These are phyloP conservation scores for Hyparrhenia diplandra DNA, from an alignment of 176 grass and related monocot species.

Conservation along the genomic window DNA sequence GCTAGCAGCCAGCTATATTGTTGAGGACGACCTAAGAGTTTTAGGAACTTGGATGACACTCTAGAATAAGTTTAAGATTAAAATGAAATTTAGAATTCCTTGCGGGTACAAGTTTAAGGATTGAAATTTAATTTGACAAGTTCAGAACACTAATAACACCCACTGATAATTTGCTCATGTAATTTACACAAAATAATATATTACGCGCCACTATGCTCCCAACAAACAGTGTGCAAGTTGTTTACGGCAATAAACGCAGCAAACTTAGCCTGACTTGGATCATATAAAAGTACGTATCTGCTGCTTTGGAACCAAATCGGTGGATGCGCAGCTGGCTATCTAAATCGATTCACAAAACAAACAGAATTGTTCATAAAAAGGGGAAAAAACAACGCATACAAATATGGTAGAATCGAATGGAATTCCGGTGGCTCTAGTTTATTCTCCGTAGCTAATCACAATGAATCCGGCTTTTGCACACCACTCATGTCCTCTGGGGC, in stretches of 20 bases:
- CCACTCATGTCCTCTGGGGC: neutral
- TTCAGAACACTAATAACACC: neutral
- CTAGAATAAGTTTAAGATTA: neutral
- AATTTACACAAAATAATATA: neutral
- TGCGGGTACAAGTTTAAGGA: neutral
- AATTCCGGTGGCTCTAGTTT: constrained; percentile 36
- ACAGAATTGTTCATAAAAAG: neutral
- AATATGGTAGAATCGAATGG: constrained; percentile 20
- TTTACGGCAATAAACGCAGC: too few relatives aligned
- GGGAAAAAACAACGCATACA: neutral
- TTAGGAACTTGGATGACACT: neutral
- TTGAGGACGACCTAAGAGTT: too few relatives aligned
- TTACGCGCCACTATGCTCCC: too few relatives aligned
- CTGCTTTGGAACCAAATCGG: too few relatives aligned
- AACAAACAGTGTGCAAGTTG: neutral
- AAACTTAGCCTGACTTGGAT: too few relatives aligned
- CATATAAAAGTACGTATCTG: too few relatives aligned
- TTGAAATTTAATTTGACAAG: neutral
- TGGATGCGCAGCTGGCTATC: neutral
- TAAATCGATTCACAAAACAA: neutral
- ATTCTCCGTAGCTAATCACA: constrained; percentile 40
- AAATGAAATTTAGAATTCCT: neutral
- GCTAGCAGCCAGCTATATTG: too few relatives aligned
- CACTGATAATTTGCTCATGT: neutral
- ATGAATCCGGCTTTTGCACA: too few relatives aligned